These are phyloP conservation scores for Penicillium bovifimosum DNA, from an alignment of 495 filamentous ascomycete species.

Conservation along the genomic window DNA sequence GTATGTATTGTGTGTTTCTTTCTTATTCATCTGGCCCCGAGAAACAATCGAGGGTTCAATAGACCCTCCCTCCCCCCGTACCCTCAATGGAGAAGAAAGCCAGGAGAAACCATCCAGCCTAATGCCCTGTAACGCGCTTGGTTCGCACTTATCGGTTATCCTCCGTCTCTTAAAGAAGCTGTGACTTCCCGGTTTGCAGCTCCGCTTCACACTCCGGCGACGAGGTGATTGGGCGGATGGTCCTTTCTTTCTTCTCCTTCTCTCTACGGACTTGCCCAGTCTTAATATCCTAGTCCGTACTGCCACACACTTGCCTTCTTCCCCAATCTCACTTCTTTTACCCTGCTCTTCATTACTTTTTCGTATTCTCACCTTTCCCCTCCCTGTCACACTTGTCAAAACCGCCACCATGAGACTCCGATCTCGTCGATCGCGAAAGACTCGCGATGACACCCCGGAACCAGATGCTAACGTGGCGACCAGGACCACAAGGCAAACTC, in stretches of 20 bases:
- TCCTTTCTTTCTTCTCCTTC: slow-evolving; percentile 5
- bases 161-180: slow-evolving; percentile 19
- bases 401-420: slow-evolving; percentile 41
- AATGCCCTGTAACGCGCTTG: slow-evolving; percentile 27
- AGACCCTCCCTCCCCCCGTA: neutral
- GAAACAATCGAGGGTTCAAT: neutral
- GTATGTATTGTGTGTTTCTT: neutral
- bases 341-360: neutral
- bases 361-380: neutral
- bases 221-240: slow-evolving; percentile 13
- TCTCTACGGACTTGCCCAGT: neutral
- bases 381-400: neutral
- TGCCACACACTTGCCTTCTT: slow-evolving; percentile 17
- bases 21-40: neutral
- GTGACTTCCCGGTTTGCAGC: slow-evolving; percentile 36
- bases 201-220: slow-evolving; percentile 6
- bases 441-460: slow-evolving; percentile 35
- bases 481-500: slow-evolving; percentile 36
- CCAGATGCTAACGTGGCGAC: slow-evolving; percentile 33
- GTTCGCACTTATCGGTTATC: slow-evolving; percentile 20
- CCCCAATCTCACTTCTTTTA: slow-evolving; percentile 3
- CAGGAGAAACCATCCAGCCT: slow-evolving; percentile 6
- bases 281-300: slow-evolving; percentile 10
- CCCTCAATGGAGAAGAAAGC: neutral
- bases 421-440: slow-evolving; percentile 43